phyloP scores from a whole-genome alignment of 78 protist genomes.

The Planoprotostelium fungivorum region DNA sequence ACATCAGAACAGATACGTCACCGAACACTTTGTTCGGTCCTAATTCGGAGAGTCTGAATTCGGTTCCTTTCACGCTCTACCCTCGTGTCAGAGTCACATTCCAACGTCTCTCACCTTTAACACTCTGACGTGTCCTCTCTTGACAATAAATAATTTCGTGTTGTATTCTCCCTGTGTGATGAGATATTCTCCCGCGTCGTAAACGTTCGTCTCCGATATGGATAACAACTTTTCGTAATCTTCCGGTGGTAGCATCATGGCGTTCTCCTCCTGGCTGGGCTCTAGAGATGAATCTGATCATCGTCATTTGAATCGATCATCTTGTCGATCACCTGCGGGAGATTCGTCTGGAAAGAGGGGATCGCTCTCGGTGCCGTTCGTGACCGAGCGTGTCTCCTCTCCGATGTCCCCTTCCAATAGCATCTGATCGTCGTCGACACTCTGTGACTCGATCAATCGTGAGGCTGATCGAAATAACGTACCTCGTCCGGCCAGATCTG shows the following conservation, averaged over 20 bases:
- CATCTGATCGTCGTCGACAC: not conserved
- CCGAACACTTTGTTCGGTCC: not conserved
- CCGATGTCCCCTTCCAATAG: not conserved
- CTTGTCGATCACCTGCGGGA: not conserved
- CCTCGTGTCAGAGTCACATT: not conserved
- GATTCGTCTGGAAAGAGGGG: not conserved
- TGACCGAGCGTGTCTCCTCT: not conserved
- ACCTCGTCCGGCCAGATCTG: not conserved
- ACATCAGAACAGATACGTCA: not conserved
- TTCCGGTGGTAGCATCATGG: not conserved
- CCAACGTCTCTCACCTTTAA: not conserved
- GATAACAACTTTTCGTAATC: not conserved
- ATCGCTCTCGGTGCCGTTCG: not conserved
- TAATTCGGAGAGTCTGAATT: not conserved
- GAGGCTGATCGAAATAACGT: not conserved
- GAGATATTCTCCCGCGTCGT: not conserved
- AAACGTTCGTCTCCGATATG: not conserved
- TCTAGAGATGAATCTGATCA: no score
- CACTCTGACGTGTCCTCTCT: not conserved
- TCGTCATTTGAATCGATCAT: no score
- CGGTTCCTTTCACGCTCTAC: not conserved
- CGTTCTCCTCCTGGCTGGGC: not conserved
- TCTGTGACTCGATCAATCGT: not conserved
- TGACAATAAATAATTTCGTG: not conserved
- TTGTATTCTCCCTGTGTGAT: not conserved